Base-by-base conservation (phyloP, 2,329 filamentous ascomycete genomes). In the Alternaria arbusti region DNA sequence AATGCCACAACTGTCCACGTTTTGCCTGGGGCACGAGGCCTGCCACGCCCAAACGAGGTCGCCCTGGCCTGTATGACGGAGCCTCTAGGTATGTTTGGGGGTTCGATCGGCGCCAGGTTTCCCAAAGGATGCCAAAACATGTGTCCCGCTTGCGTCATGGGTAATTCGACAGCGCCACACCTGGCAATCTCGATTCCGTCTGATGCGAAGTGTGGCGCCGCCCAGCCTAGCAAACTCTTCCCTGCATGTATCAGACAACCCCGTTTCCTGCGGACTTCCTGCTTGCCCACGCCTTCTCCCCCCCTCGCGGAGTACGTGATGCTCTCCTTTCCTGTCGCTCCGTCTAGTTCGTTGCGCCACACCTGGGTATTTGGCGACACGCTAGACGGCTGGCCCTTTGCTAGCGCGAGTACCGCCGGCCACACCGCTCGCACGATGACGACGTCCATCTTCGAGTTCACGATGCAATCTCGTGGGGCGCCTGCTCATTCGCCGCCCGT, bases 81-180 rank as follows among this genome's bases (percentile, higher is more conserved):
- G 57, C 50, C 36, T 56, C 15, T 25, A 46, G 36, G 15, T 17
- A 28, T 63, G 61, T 56, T 51, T 60, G 56, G 23, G 50, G 50
- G 50, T 43, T 49, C 13, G 61, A 63, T 63, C 61, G 50, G 61
- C 65, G 54, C 59, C 59, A 57, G 57, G 52, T 61, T 57, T 54
- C 65, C 52, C 54, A 57, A 51, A 56, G 13, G 40, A 46, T 40
- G 45, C 65, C 51, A 54, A 45, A 59, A 59, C 40, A 51, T 62
- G 44, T 52, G 57, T 54, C 43, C 32, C n/a, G 56, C 57, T 67
- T 68, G 65, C 65, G 65, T 68, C 65, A 68, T 65, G 50, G 50
- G 49, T 51, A 50, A 26, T 28, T 9, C 30, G 56, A 23, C 23
- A 25, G 60, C 65, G 65, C 65, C 60, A 68, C 65, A 40, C 13